phyloP scores from a whole-genome alignment of 2,329 filamentous ascomycete species.

The Ascochyta fabae region DNA sequence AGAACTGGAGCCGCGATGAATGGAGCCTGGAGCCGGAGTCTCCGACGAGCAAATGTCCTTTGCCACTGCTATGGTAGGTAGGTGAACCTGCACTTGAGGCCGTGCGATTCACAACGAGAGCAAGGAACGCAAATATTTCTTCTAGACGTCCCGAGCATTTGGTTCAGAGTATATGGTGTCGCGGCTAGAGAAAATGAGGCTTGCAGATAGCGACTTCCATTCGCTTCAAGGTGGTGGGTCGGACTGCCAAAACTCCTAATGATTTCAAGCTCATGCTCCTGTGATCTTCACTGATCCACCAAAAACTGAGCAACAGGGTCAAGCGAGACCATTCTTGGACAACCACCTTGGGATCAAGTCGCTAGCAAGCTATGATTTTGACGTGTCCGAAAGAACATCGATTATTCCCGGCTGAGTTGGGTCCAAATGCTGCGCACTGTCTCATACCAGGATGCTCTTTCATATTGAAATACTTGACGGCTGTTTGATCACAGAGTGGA shows the following conservation, averaged over 20 bases:
- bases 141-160: constrained; percentile 4
- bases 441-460: not conserved
- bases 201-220: not conserved
- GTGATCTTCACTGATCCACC: constrained; percentile 6
- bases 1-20: not conserved
- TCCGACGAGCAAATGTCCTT: not conserved
- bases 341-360: not conserved
- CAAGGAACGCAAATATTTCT: not conserved
- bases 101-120: not conserved
- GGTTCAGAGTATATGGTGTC: constrained; percentile 7
- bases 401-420: not conserved
- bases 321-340: constrained; percentile 3
- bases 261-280: constrained; percentile 7
- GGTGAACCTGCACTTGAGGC: not conserved
- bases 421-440: not conserved
- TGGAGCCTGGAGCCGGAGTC: not conserved
- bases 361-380: not conserved
- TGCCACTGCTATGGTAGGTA: not conserved
- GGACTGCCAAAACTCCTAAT: constrained; percentile 8
- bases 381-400: not conserved
- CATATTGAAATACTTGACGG: not conserved
- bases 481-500: constrained; percentile 6
- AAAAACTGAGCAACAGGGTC: not conserved
- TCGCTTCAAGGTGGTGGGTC: constrained; percentile 15
- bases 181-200: constrained; percentile 7